These are phyloP conservation scores for Metschnikowia henanensis DNA, from an alignment of 805 yeast species.

Conservation along the genomic window DNA sequence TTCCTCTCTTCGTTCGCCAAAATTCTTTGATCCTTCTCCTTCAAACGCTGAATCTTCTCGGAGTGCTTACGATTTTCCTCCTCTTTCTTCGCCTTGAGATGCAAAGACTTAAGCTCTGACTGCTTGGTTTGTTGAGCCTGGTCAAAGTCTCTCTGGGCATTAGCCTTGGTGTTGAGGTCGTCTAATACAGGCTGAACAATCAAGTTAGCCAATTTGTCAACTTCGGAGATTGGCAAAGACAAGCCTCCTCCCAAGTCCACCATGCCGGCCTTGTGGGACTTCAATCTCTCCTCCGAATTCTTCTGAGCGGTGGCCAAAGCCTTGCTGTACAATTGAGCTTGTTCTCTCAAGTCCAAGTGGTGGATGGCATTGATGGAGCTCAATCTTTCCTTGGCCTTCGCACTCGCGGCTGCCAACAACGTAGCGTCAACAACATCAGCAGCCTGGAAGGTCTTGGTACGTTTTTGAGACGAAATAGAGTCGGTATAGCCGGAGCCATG, in stretches of 20 bases:
- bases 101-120: conserved; percentile 33
- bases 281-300: conserved; percentile 56
- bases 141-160: conserved; percentile 58
- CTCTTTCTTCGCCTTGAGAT: conserved; percentile 26
- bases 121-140: conserved; percentile 35
- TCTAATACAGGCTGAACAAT: conserved; percentile 81
- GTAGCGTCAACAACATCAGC: conserved; percentile 46
- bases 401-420: conserved; percentile 48
- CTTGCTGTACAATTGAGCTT: conserved; percentile 60
- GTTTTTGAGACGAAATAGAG: conserved; percentile 26
- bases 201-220: conserved; percentile 75
- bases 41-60: conserved; percentile 34
- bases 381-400: conserved; percentile 45
- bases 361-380: conserved; percentile 26
- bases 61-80: conserved; percentile 30
- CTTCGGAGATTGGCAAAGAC: conserved; percentile 69
- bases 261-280: conserved; percentile 48
- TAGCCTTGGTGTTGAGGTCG: conserved; percentile 71
- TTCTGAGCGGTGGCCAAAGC: conserved; percentile 80
- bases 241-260: conserved; percentile 89
- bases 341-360: conserved; percentile 38
- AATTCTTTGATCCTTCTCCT: conserved; percentile 36
- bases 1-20: conserved; percentile 33
- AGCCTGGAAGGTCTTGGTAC: conserved; percentile 39
- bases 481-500: conserved; percentile 30